Percentiles rank a stretch among this genome's conserved stretches.
Conservation (phyloP, 2,329 filamentous ascomycete species). For the Lachnellula suecica region DNA sequence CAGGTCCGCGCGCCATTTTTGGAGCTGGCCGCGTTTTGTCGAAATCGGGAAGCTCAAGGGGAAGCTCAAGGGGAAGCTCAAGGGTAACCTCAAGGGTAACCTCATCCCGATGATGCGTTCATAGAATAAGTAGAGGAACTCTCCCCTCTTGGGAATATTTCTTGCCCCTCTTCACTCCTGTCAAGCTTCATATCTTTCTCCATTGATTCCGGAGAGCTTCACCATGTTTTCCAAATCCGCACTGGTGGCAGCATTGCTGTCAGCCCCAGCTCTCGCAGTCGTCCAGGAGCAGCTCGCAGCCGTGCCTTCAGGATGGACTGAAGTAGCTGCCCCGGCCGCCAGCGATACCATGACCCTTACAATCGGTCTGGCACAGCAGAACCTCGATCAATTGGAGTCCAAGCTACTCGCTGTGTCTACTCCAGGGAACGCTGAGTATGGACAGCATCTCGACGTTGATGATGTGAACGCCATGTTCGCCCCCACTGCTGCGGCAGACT, state of each 20-base stretch:
- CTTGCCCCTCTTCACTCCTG: neutral
- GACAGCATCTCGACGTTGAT: conserved; percentile 48
- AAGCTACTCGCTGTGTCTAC: conserved; percentile 44
- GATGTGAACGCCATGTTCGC: conserved; percentile 53
- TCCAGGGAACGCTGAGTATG: conserved; percentile 51
- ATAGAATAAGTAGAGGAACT: neutral
- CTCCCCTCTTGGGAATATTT: too few species aligned
- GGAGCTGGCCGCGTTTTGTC: too few species aligned
- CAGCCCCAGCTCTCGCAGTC: neutral
- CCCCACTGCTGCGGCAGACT: conserved; percentile 47
- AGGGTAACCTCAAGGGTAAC: too few species aligned
- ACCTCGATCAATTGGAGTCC: conserved; percentile 43
- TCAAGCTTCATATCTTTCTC: neutral
- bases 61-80: too few species aligned
- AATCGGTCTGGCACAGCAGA: conserved; percentile 44
- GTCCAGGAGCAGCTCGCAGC: conserved; percentile 11
- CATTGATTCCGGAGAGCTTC: neutral
- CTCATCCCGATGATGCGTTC: neutral
- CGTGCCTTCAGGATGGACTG: conserved; percentile 19
- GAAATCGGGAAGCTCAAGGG: too few species aligned
- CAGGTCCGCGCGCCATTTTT: too few species aligned
- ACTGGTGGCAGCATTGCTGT: neutral
- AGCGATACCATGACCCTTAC: conserved; percentile 11
- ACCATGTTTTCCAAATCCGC: neutral
- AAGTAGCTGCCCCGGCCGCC: conserved; percentile 5